Conservation (phyloP, 768 basidiomycete genomes). For the Inosperma sp. region DNA sequence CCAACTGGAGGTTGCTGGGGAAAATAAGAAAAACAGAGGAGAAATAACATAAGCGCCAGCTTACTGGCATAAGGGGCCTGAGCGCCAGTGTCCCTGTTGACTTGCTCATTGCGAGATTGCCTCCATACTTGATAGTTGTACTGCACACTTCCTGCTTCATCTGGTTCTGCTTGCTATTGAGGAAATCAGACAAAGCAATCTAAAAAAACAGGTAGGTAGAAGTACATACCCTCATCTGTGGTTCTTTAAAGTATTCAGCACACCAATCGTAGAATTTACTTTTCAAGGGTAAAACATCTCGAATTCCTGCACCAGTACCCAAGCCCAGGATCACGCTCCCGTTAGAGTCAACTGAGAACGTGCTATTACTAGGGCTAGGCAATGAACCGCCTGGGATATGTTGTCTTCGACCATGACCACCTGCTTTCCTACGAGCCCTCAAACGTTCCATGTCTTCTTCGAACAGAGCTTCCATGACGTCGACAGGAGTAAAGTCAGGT, state of each 20-base stretch:
- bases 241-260: constrained; percentile 94
- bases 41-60: constrained; percentile 20
- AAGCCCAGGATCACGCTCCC: constrained; percentile 70
- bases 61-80: constrained; percentile 74
- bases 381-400: constrained; percentile 37
- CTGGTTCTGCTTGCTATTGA: constrained; percentile 82
- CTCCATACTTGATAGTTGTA: constrained; percentile 97
- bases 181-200: not conserved
- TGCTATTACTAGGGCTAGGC: constrained; percentile 69
- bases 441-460: constrained; percentile 95
- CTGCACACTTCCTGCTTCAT: constrained; percentile 90
- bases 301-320: constrained; percentile 75
- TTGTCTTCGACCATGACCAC: constrained; percentile 39
- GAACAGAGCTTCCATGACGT: constrained; percentile 85
- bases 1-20: constrained; percentile 60
- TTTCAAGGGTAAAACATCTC: constrained; percentile 84
- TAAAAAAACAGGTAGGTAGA: not conserved
- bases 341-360: constrained; percentile 70
- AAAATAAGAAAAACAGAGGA: not conserved
- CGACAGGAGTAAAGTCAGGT: constrained; percentile 61
- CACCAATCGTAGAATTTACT: constrained; percentile 96
- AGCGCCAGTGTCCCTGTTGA: constrained; percentile 60
- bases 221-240: constrained; percentile 93
- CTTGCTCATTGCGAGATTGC: constrained; percentile 82
- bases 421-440: constrained; percentile 56